Evolutionary conservation across 176 grass and related monocot species (phyloP), one percentile per base, ranked within the genome.

Genomic region (Aegilops umbellulata): DNA sequence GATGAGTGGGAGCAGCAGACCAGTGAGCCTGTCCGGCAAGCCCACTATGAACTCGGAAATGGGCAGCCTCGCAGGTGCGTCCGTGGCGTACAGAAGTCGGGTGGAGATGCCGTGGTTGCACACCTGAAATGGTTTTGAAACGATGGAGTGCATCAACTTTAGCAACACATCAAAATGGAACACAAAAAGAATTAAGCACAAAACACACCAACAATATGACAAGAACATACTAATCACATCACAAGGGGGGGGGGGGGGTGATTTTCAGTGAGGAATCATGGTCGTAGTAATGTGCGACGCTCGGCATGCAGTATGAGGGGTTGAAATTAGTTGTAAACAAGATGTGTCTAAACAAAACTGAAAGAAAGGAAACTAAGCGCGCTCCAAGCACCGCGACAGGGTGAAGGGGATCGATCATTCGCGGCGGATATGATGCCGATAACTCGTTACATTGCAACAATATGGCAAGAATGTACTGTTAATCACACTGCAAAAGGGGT

Each of bases 21-120:
- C 47, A 8, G 20, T 8, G 8, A 83, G 72, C 86, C 77, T 88
- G 79, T 39, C 13, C 5, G 47, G 61, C 15, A 88, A 10, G 19
- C 61, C 86, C 17, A 47, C 25, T 46, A 82, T 82, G 80, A 88
- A 83, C 25, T 83, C 80, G 9, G 25, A 76, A 15, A 83, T 1
- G 19, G 86, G 72, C 57, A 83, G 72, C 80, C 80, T 77, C 26
- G 62, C 25, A 23, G 86, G 86, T 60, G 72, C 86, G 11, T 62
- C 14, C 0, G 24, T 8, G 5, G 86, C 70, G 35, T 88, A 83
- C 26, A 88, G 3, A 47, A 62, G 70, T 49, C 25, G 38, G 61
- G 68, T 44, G 46, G 80, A 83, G 62, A 88, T 88, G 79, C 17
- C 35, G 22, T 9, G 72, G 20, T 69, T 78, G 80, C 86, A 88